Base-by-base conservation (phyloP, 2,329 filamentous ascomycete genomes). In the Cladorrhinum sp. region DNA sequence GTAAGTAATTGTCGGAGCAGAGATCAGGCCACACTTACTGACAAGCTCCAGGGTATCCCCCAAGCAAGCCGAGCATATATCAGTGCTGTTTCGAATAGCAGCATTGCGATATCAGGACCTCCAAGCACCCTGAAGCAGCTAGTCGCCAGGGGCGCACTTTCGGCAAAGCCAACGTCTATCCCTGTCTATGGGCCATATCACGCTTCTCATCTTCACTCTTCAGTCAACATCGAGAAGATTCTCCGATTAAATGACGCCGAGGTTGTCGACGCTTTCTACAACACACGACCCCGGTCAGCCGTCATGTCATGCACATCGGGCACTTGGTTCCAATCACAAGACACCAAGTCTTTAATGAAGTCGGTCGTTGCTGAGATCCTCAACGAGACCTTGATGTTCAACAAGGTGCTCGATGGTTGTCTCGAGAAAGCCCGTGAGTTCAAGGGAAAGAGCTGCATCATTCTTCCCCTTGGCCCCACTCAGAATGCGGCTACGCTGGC, bases 111-210 rank as follows among this genome's bases (percentile, higher is more conserved):
- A 50, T 85, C 82, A 54, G 83, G 83, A 13, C 81, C 82, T 48
- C 83, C 83, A 20, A 66, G 73, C 1, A 81, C 78, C 0, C 72
- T 85, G 24, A 74, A 76, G 58, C 68, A 72, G 3, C 71, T 86
- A 24, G 74, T 77, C 58, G 71, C 73, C 50, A 72, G 74, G 27
- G 69, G 75, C 13, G 65, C 75, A 49, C 76, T 78, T 32, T 73
- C 76, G 6, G 71, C 73, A 32, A 77, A 77, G 64, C 74, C 77
- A 13, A 78, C 76, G n/a, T 72, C 77, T 1, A 78, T 85, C 56
- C 80, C 82, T 0, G 78, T 85, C 24, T 80, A 81, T 63, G 83
- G 80, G 0, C 83, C 83, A 6, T 85, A 84, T 66, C 83, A 86
- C 67, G 81, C 83, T 38, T 63, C 78, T 2, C 81, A 85, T 68